Evolutionary conservation across 1,284 basidiomycete genomes (phyloP).

Genomic region (Anthracocystis panici-leucophaei): DNA sequence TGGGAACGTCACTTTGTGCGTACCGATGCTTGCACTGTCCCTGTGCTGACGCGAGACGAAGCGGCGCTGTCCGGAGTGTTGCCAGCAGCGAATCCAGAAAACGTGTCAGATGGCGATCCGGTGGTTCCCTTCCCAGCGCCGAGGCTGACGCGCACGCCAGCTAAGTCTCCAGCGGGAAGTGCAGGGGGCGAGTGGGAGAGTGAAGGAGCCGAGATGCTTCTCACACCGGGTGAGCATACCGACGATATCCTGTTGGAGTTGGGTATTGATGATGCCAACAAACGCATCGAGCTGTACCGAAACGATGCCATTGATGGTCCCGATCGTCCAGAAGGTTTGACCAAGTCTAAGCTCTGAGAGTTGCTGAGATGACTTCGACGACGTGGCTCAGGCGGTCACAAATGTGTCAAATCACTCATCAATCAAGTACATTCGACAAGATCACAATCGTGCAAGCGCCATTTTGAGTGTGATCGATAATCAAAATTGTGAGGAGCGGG

Average conservation of each 20-base stretch:
- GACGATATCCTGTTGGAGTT: conserved; percentile 58
- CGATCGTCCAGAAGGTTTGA: conserved; percentile 36
- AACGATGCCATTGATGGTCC: conserved; percentile 55
- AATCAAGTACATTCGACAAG: background rate
- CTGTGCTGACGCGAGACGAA: conserved; percentile 74
- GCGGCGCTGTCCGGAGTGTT: conserved; percentile 52
- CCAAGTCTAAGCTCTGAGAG: conserved; percentile 40
- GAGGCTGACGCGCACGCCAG: conserved; percentile 63
- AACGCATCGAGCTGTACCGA: conserved; percentile 42
- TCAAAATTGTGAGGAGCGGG: no score
- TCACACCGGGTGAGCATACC: conserved; percentile 67
- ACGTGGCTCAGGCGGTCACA: background rate
- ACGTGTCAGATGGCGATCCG: conserved; percentile 44
- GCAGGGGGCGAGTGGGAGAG: conserved; percentile 39
- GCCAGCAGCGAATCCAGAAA: conserved; percentile 34
- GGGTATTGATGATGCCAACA: conserved; percentile 31
- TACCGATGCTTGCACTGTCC: conserved; percentile 81
- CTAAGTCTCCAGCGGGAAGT: conserved; percentile 41
- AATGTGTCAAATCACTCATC: background rate
- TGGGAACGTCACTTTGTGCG: conserved; percentile 80
- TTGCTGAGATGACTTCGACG: background rate
- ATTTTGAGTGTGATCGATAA: no score
- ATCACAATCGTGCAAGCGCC: no score
- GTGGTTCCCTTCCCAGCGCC: conserved; percentile 67
- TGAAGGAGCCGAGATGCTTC: conserved; percentile 42